phyloP scores from a whole-genome alignment of 352 stramenopile genomes.

The Pilasporangium apinafurcum region DNA sequence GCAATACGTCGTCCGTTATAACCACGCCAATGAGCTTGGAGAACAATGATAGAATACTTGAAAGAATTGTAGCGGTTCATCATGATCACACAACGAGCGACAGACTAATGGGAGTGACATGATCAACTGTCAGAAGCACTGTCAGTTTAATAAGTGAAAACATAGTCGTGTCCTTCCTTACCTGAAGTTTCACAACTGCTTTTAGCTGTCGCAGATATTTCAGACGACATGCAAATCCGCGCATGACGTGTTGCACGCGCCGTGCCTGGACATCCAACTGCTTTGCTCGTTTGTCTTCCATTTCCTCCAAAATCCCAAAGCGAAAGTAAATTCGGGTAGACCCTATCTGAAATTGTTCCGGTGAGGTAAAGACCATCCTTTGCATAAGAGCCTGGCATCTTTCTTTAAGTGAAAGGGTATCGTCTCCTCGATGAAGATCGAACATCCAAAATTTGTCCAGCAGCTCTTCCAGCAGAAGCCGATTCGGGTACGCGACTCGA shows the following conservation, averaged over 20 bases:
- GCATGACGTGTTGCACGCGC: conserved; percentile 76
- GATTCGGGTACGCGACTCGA: conserved; percentile 97
- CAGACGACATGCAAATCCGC: conserved; percentile 65
- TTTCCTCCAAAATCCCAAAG: conserved; percentile 74
- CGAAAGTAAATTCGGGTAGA: conserved; percentile 88
- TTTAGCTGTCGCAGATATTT: conserved; percentile 75
- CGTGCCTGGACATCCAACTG: conserved; percentile 77
- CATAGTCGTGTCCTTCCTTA: conserved; percentile 6
- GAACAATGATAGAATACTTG: conserved; percentile 37
- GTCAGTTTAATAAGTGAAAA: conserved; percentile 1
- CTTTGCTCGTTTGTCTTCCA: conserved; percentile 83
- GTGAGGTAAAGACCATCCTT: conserved; percentile 68
- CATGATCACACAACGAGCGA: conserved; percentile 71
- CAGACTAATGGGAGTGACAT: conserved; percentile 67
- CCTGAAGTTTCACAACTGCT: conserved; percentile 81
- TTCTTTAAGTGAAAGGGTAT: conserved; percentile 32
- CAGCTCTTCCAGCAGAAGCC: conserved; percentile 87
- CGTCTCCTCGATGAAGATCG: conserved; percentile 52
- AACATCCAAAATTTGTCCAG: conserved; percentile 83
- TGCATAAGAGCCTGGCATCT: conserved; percentile 79
- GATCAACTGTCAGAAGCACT: conserved; percentile 1
- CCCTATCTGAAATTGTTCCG: conserved; percentile 80
- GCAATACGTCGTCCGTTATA: conserved; percentile 53
- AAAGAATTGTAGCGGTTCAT: conserved; percentile 70
- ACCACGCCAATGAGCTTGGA: conserved; percentile 78